Percentiles rank a stretch among this genome's conserved stretches.
Evolutionary conservation across 1,284 basidiomycete species (phyloP).

Genomic region (Ustilago hordei): DNA sequence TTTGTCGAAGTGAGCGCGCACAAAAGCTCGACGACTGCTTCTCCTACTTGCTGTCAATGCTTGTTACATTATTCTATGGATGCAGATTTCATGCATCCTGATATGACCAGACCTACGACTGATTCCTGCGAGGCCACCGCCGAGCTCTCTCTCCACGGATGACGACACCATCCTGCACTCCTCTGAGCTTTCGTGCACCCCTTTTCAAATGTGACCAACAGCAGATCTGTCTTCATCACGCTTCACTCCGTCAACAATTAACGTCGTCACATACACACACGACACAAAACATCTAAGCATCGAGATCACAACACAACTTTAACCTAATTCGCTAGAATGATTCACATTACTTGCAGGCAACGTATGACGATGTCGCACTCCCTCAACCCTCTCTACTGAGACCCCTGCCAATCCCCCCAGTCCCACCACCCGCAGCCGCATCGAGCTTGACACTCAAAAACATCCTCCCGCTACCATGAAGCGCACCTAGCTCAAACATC

Average conservation of each 20-base stretch:
- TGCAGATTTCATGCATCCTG: neutral
- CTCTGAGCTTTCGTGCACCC: neutral
- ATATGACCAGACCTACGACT: neutral
- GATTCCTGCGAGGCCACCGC: neutral
- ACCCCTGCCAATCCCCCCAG: neutral
- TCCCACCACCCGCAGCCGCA: neutral
- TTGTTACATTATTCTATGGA: neutral
- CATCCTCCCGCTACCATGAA: constrained; percentile 25
- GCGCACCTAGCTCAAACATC: constrained; percentile 47
- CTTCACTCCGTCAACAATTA: neutral
- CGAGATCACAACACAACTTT: neutral
- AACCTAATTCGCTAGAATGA: neutral
- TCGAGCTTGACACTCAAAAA: constrained; percentile 49
- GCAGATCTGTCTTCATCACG: too few relatives aligned
- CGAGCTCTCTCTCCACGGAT: neutral
- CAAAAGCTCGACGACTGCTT: neutral
- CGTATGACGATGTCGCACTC: neutral
- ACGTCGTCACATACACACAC: neutral
- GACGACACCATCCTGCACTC: neutral
- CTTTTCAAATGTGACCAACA: neutral
- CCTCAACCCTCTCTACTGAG: neutral
- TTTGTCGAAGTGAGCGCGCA: neutral
- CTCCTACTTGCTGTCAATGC: neutral
- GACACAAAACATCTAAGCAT: neutral
- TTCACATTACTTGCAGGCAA: neutral